Base-by-base conservation (phyloP, 2,329 filamentous ascomycete genomes). In the Talaromyces sp. region DNA sequence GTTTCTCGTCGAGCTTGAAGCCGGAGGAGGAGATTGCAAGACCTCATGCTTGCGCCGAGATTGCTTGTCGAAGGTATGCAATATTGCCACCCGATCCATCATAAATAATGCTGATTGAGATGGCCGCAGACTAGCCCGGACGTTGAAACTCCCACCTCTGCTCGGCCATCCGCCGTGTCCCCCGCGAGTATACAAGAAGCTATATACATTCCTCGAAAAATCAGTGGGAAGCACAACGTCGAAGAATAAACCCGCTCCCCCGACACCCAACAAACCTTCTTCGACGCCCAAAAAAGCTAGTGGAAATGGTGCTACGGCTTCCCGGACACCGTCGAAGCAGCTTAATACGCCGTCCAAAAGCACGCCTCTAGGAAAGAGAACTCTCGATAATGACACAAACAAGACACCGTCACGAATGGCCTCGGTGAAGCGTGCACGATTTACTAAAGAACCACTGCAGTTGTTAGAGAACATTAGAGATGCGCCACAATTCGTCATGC, bases 1-100 rank as follows among this genome's bases (percentile, higher is more conserved):
- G 88, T 73, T 89, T 88, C 71, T 92, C 91, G 59, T 89, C 87
- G 72, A 90, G 86, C 16, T 82, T 97, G 62, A 96, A 93, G 74
- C 85, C 88, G 3, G 92, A 96, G 64, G 93, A 97, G 76, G 93
- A 97, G 76, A 88, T 95, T 69, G 92, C 90, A n/a, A 86, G 93
- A 22, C 84, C 86, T 4, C 95, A 95, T 76, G 90, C 90, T 3
- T 97, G 93, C 75, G 90, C 91, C 14, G 89, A 97, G 77, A 86
- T 99, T 66, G 95, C 95, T 22, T 98, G 93, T 74, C 92, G 94
- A 71, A 87, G 91, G 90, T 91, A 79, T 52, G 70, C 58, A 27
- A 31, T 1, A 3, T 22, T 41, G 1, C 16, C 2, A 16, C 2
- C 33, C 6, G 5, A 3, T 10, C 3, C 10, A 14, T 49, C 14